These are phyloP conservation scores for Dendrobium huoshanense DNA, from an alignment of 106 monocot species.

Conservation along the genomic window DNA sequence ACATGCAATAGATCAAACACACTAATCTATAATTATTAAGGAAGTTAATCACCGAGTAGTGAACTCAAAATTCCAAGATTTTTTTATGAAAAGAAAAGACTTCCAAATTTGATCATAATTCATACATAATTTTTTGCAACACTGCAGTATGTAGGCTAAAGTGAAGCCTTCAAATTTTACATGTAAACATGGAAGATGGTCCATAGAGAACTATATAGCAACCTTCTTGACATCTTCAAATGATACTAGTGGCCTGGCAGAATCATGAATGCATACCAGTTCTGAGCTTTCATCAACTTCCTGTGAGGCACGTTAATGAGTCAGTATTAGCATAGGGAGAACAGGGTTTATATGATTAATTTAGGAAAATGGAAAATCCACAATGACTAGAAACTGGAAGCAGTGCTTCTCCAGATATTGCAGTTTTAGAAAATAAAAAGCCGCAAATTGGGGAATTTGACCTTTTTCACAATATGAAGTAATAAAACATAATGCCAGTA, in stretches of 20 bases:
- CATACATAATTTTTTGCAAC: neutral
- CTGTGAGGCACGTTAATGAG: conserved; percentile 20
- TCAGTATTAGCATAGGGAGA: neutral
- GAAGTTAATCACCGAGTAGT: neutral
- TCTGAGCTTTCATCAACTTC: conserved; percentile 81
- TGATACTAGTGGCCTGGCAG: conserved; percentile 83
- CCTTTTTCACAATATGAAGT: neutral
- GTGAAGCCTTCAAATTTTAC: neutral
- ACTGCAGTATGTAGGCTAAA: neutral
- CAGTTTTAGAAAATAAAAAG: neutral
- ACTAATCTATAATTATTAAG: neutral
- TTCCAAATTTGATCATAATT: neutral
- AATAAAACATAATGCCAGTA: neutral
- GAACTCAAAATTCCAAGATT: neutral
- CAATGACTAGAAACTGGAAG: neutral
- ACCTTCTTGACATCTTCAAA: conserved; percentile 74
- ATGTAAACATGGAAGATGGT: conserved; percentile 2
- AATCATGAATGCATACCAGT: conserved; percentile 98
- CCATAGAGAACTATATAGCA: conserved; percentile 7
- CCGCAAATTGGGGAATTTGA: neutral
- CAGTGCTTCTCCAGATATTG: neutral
- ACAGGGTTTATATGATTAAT: neutral
- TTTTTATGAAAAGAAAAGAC: neutral
- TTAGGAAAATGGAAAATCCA: neutral
- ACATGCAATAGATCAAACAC: neutral